Conservation (phyloP, 305 asterid species). For the Withania somnifera region DNA sequence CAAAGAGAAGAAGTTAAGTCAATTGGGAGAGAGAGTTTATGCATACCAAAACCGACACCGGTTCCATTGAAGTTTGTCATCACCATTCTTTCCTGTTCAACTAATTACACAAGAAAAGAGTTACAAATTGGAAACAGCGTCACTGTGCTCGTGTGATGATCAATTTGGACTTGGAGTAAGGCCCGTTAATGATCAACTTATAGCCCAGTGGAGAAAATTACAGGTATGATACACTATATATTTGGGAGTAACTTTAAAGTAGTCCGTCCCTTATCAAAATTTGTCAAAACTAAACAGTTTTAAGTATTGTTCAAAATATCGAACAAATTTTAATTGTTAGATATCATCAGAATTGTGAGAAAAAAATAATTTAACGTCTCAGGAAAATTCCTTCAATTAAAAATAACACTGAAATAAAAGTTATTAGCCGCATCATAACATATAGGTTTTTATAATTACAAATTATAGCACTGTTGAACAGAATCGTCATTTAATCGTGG, state of each 20-base stretch:
- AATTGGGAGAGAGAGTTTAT: background rate
- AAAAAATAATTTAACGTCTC: too few species aligned
- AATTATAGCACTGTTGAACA: too few species aligned
- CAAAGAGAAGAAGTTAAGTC: background rate
- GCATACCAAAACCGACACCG: slow-evolving; percentile 70
- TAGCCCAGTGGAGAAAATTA: background rate
- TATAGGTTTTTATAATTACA: too few species aligned
- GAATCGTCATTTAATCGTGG: too few species aligned
- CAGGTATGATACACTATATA: background rate
- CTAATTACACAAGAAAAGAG: background rate
- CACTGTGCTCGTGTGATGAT: background rate
- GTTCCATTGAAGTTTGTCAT: slow-evolving; percentile 59
- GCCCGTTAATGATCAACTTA: background rate
- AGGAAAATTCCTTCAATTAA: too few species aligned
- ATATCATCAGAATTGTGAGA: too few species aligned
- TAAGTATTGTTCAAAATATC: too few species aligned
- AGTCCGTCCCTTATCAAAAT: too few species aligned
- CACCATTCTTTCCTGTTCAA: slow-evolving; percentile 22
- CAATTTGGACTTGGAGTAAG: background rate
- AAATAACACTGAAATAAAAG: too few species aligned
- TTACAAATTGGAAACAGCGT: background rate
- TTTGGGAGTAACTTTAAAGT: background rate
- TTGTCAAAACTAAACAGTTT: too few species aligned
- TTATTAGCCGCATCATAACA: too few species aligned
- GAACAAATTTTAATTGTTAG: too few species aligned